These are phyloP conservation scores for Postia placenta DNA, from an alignment of 768 basidiomycete genomes.

Conservation along the genomic window DNA sequence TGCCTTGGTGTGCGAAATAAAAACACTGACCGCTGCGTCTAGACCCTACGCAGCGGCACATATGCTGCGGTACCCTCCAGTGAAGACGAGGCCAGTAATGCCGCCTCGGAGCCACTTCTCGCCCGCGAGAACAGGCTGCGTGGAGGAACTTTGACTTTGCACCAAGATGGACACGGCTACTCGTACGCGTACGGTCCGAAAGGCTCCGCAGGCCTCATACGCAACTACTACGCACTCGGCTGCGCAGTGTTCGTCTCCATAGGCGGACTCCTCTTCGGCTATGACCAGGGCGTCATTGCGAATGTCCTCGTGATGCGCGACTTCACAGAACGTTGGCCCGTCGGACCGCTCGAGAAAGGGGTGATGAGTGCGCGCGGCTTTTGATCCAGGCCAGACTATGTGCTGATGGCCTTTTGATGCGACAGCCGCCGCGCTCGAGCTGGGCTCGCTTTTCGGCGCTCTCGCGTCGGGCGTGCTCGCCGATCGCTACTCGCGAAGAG, in stretches of 20 bases:
- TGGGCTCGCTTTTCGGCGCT: conserved; percentile 76
- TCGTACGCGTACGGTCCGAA: conserved; percentile 68
- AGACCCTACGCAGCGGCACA: background rate
- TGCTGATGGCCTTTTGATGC: background rate
- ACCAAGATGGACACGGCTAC: conserved; percentile 31
- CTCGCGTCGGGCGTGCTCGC: conserved; percentile 61
- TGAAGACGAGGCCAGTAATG: background rate
- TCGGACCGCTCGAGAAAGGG: conserved; percentile 69
- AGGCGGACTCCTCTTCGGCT: conserved; percentile 75
- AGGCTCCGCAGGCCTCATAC: conserved; percentile 57
- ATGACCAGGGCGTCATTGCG: conserved; percentile 83
- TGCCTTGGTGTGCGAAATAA: background rate
- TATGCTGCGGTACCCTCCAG: background rate
- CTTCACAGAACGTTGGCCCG: conserved; percentile 61
- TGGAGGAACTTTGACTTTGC: conserved; percentile 14
- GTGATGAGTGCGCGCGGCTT: conserved; percentile 55
- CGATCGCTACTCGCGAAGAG: conserved; percentile 60
- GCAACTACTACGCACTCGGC: conserved; percentile 57
- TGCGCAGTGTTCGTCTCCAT: conserved; percentile 74
- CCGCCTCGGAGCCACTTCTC: background rate
- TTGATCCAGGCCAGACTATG: background rate
- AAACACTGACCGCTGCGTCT: background rate
- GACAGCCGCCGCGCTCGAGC: conserved; percentile 69
- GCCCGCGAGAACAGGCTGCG: conserved; percentile 1
- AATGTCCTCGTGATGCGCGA: conserved; percentile 82